Percentiles rank a stretch among this genome's conserved stretches.
Evolutionary conservation across 2,329 filamentous ascomycete genomes (phyloP).

Genomic region (Fusarium irregulare): DNA sequence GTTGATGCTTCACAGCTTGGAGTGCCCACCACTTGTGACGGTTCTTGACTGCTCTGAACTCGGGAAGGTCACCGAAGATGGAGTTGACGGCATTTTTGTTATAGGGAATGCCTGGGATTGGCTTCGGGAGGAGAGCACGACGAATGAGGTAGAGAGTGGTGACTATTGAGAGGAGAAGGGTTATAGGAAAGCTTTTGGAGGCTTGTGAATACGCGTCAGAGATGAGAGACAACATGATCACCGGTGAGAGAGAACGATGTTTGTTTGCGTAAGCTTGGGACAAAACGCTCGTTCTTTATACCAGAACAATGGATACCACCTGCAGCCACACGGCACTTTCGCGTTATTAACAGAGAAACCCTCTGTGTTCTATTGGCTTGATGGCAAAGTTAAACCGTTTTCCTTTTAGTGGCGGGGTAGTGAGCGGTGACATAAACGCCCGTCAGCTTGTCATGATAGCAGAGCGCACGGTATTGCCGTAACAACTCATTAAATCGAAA

Average conservation of each 20-base stretch:
- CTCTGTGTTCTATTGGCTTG: neutral
- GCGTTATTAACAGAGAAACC: no score
- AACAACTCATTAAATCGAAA: neutral
- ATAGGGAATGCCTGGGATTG: constrained; percentile 29
- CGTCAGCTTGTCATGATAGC: neutral
- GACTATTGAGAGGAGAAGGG: neutral
- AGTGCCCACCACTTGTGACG: constrained; percentile 22
- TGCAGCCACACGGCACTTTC: neutral
- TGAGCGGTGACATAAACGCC: neutral
- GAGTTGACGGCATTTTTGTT: constrained; percentile 28
- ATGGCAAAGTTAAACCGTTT: neutral
- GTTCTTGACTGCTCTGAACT: constrained; percentile 8
- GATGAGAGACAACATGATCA: constrained; percentile 9
- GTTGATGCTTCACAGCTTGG: constrained; percentile 24
- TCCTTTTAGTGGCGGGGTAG: neutral
- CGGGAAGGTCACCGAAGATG: constrained; percentile 27
- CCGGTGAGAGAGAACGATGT: rapidly evolving
- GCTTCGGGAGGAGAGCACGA: constrained; percentile 19
- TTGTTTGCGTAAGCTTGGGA: neutral
- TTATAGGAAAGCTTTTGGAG: neutral
- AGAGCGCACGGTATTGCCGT: neutral
- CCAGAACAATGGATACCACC: neutral
- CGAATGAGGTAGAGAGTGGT: neutral
- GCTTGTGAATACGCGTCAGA: no score
- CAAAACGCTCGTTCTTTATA: no score